phyloP scores from a whole-genome alignment of 2,329 filamentous ascomycete species.

The Aureobasidium sp. region DNA sequence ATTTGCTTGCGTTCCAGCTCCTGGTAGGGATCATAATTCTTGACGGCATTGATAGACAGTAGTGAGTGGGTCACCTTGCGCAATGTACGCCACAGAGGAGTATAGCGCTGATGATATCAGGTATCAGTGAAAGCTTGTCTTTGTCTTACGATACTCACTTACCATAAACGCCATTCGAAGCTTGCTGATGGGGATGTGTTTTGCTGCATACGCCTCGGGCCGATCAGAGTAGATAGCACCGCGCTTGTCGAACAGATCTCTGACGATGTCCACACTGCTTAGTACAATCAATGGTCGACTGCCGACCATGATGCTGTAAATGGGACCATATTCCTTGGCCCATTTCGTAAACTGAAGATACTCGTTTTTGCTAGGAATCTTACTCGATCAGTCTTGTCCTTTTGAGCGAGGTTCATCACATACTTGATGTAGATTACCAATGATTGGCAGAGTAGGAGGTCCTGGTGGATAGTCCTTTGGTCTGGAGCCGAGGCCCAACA shows the following conservation, averaged over 20 bases:
- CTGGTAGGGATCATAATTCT: slow-evolving; percentile 45
- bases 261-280: slow-evolving; percentile 32
- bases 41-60: slow-evolving; percentile 38
- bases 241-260: slow-evolving; percentile 24
- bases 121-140: background rate
- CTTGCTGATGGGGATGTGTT: slow-evolving; percentile 14
- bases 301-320: slow-evolving; percentile 32
- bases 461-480: slow-evolving; percentile 21
- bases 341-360: slow-evolving; percentile 25
- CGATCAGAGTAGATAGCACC: slow-evolving; percentile 19
- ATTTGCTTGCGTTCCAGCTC: slow-evolving; percentile 48
- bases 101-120: slow-evolving; percentile 4
- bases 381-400: slow-evolving; percentile 26
- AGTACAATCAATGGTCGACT: slow-evolving; percentile 34
- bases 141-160: background rate
- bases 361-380: slow-evolving; percentile 28
- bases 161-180: slow-evolving; percentile 19
- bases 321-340: slow-evolving; percentile 22
- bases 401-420: slow-evolving; percentile 9
- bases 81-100: slow-evolving; percentile 25
- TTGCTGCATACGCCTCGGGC: slow-evolving; percentile 18
- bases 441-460: slow-evolving; percentile 33
- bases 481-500: background rate
- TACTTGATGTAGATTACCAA: slow-evolving; percentile 20
- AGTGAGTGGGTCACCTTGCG: slow-evolving; percentile 37